These are phyloP conservation scores for Fusarium stilboides DNA, from an alignment of 2,329 filamentous ascomycete genomes.

Conservation along the genomic window DNA sequence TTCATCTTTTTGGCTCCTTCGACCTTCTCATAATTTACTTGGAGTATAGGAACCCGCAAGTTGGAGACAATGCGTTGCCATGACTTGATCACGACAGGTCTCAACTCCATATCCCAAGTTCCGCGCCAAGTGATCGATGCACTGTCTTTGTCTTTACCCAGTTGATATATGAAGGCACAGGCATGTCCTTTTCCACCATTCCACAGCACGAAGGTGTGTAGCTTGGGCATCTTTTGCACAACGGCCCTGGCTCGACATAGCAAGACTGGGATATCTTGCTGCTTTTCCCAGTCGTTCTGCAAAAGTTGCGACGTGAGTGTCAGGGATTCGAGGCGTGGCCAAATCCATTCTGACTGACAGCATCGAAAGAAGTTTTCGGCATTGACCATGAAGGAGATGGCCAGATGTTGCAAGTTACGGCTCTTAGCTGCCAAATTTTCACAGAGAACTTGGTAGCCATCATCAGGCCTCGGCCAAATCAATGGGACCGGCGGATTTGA, in stretches of 20 bases:
- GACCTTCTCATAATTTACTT: background rate
- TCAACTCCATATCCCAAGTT: constrained; percentile 6
- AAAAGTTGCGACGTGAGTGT: background rate
- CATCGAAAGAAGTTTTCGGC: background rate
- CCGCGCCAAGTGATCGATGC: constrained; percentile 16
- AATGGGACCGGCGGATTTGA: too few relatives aligned
- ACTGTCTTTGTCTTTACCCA: background rate
- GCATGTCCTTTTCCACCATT: background rate
- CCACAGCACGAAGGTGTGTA: constrained; percentile 16
- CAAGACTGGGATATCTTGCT: fast-evolving
- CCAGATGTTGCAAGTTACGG: constrained; percentile 30
- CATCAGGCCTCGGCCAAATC: too few relatives aligned
- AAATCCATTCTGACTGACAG: background rate
- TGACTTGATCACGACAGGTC: background rate
- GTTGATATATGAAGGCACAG: constrained; percentile 6
- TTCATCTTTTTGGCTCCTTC: background rate
- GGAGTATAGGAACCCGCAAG: background rate
- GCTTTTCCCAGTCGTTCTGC: fast-evolving
- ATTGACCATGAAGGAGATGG: constrained; percentile 7
- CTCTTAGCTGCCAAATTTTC: constrained; percentile 49
- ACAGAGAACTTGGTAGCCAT: constrained; percentile 14
- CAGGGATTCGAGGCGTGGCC: background rate
- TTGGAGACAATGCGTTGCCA: constrained; percentile 9
- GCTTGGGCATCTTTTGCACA: constrained; percentile 1
- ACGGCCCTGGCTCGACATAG: background rate